phyloP scores from a whole-genome alignment of 148 eudicot genomes.

The Camellia sinensis region DNA sequence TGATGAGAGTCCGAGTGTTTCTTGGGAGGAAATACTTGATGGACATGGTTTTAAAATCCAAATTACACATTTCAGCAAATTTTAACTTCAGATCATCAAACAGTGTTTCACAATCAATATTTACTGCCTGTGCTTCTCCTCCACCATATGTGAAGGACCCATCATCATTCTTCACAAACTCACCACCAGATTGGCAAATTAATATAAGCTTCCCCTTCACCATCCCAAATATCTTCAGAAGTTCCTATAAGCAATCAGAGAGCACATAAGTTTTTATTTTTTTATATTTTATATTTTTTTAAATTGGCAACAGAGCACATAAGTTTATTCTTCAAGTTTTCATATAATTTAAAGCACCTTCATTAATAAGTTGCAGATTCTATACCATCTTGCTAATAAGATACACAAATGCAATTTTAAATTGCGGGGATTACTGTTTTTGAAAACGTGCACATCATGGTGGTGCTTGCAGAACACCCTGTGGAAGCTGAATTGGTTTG shows the following conservation, averaged over 20 bases:
- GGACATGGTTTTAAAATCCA: slow-evolving; percentile 33
- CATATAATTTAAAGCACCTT: neutral
- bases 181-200: slow-evolving; percentile 55
- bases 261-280: neutral
- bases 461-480: neutral
- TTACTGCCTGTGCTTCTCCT: slow-evolving; percentile 58
- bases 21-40: slow-evolving; percentile 60
- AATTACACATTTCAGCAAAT: slow-evolving; percentile 48
- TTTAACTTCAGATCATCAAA: slow-evolving; percentile 51
- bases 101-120: slow-evolving; percentile 35
- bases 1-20: slow-evolving; percentile 49
- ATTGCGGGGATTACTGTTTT: neutral
- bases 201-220: slow-evolving; percentile 50
- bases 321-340: neutral
- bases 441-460: neutral
- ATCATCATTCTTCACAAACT: slow-evolving; percentile 48
- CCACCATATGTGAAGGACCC: slow-evolving; percentile 50
- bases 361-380: neutral
- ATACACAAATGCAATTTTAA: neutral
- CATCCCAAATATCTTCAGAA: slow-evolving; percentile 32
- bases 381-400: neutral
- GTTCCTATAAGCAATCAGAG: slow-evolving; percentile 19
- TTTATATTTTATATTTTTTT: too few species aligned
- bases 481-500: neutral
- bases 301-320: slow-evolving; percentile 5